Conservation (phyloP, 805 yeast species). For the Candida broadrunensis region DNA sequence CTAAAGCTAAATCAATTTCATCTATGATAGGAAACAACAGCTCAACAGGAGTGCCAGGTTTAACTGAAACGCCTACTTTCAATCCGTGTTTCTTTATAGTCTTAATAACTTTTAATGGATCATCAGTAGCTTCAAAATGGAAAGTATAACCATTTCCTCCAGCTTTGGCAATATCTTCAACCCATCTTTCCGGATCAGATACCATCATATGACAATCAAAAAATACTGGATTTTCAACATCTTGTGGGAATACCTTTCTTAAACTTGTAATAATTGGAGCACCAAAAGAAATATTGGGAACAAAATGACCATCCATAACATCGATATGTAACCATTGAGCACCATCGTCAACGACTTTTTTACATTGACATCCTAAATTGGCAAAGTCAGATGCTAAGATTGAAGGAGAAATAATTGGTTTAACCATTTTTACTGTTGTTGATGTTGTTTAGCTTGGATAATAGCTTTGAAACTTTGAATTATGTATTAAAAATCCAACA, state of each 20-base stretch:
- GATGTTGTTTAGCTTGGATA: too few species aligned
- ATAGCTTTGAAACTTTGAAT: too few species aligned
- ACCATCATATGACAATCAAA: conserved; percentile 99
- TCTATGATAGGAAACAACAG: conserved; percentile 74
- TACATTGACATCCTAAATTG: conserved; percentile 83
- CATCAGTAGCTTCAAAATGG: conserved; percentile 88
- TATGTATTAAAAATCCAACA: too few species aligned
- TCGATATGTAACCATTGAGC: conserved; percentile 98
- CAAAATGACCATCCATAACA: conserved; percentile 98
- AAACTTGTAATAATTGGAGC: conserved; percentile 82
- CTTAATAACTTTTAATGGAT: conserved; percentile 71
- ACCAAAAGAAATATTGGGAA: conserved; percentile 93
- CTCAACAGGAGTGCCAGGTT: conserved; percentile 89
- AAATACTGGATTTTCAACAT: conserved; percentile 45
- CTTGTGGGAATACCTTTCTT: conserved; percentile 73
- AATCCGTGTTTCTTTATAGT: conserved; percentile 77
- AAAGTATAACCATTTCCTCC: conserved; percentile 97
- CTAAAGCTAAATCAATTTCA: conserved; percentile 86
- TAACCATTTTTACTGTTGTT: conserved; percentile 43
- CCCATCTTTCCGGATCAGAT: conserved; percentile 88
- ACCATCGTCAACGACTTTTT: conserved; percentile 68
- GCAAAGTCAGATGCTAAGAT: conserved; percentile 92
- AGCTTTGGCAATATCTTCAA: conserved; percentile 82
- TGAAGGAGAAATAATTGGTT: conserved; percentile 89
- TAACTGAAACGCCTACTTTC: conserved; percentile 91